These are phyloP conservation scores for Pythium scleroteichum DNA, from an alignment of 352 stramenopile genomes.

Conservation along the genomic window DNA sequence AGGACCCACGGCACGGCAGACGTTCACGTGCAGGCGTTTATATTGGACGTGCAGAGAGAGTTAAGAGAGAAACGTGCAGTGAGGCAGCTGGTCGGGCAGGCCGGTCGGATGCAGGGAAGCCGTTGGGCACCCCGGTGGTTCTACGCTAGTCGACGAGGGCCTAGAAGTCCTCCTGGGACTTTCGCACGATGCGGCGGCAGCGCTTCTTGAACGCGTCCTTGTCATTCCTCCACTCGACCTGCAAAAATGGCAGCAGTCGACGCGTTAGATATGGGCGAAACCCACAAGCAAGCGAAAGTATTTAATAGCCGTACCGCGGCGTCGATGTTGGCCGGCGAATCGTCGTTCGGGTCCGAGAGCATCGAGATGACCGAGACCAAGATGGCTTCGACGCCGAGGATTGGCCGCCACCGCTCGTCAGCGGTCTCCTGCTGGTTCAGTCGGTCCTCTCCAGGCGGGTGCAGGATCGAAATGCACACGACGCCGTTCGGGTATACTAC, in stretches of 20 bases:
- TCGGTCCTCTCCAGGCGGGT: slow-evolving; percentile 97
- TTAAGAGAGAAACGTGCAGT: background rate
- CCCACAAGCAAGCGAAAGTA: background rate
- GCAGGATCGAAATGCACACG: slow-evolving; percentile 99
- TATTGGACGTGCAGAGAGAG: background rate
- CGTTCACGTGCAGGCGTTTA: background rate
- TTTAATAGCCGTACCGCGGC: slow-evolving; percentile 87
- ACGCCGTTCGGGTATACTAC: slow-evolving; percentile 97
- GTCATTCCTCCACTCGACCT: slow-evolving; percentile 92
- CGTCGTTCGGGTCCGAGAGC: slow-evolving; percentile 99
- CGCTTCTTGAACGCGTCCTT: slow-evolving; percentile 94
- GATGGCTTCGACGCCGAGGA: slow-evolving; percentile 96
- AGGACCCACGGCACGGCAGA: too few relatives aligned
- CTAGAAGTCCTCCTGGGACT: slow-evolving; percentile 94
- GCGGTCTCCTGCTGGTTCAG: slow-evolving; percentile 98
- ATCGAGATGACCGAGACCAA: slow-evolving; percentile 98
- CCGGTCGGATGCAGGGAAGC: too few relatives aligned
- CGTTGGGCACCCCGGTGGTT: background rate
- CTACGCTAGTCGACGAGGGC: background rate
- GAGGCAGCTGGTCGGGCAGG: too few relatives aligned
- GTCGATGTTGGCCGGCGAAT: slow-evolving; percentile 99
- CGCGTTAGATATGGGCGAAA: background rate
- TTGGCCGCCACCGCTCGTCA: slow-evolving; percentile 98
- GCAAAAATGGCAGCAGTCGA: background rate
- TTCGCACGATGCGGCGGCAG: slow-evolving; percentile 89